Evolutionary conservation across 352 stramenopile species (phyloP).

Genomic region (Globisporangium ultimum): DNA sequence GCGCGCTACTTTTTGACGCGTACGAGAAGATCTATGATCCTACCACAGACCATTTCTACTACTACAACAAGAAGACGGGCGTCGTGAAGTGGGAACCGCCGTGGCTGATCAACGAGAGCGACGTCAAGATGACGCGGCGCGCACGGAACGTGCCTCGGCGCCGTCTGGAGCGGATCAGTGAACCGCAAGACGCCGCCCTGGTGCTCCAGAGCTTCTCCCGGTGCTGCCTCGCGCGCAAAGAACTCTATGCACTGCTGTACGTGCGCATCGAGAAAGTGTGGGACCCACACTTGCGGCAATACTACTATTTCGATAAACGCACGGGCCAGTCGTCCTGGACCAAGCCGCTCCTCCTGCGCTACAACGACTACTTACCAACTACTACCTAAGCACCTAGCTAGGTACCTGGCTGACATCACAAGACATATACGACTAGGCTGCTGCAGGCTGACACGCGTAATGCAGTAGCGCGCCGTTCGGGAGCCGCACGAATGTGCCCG

Average conservation of each 20-base stretch:
- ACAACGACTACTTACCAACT: conserved; percentile 27
- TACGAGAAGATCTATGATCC: conserved; percentile 81
- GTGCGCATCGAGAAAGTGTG: conserved; percentile 69
- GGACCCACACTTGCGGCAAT: conserved; percentile 58
- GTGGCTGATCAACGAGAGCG: conserved; percentile 34
- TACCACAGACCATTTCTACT: conserved; percentile 59
- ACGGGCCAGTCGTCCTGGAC: conserved; percentile 75
- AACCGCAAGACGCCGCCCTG: conserved; percentile 29
- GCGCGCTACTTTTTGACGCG: conserved; percentile 34
- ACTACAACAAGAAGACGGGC: conserved; percentile 73
- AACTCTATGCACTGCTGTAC: conserved; percentile 38
- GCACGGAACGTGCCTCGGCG: conserved; percentile 24
- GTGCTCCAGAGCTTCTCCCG: conserved; percentile 46
- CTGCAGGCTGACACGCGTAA: conserved; percentile 65
- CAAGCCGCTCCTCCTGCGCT: conserved; percentile 53
- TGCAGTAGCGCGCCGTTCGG: conserved; percentile 59
- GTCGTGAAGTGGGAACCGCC: conserved; percentile 66
- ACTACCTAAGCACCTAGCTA: neutral
- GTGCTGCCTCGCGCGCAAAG: conserved; percentile 40
- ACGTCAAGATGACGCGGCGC: conserved; percentile 36
- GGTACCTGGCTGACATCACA: no score
- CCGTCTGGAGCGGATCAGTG: conserved; percentile 42
- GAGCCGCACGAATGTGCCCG: conserved; percentile 69
- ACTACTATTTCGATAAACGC: conserved; percentile 82
- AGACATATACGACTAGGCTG: neutral